Percentiles rank a stretch among this genome's conserved stretches.
Conservation (phyloP, 164 flowering plant genomes). For the Macadamia integrifolia region DNA sequence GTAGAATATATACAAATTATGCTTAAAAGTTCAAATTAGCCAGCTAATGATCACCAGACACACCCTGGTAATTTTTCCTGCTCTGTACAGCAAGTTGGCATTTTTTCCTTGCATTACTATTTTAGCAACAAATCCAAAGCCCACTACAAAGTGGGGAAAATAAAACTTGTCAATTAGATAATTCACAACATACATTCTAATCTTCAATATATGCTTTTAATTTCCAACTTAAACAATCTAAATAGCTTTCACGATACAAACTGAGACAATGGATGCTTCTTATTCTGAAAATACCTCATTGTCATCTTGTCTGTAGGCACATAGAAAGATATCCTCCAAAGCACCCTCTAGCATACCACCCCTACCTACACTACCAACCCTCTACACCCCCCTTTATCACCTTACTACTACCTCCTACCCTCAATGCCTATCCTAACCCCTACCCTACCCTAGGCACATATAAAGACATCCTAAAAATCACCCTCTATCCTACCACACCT, state of each 20-base stretch:
- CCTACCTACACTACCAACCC: too few relatives aligned
- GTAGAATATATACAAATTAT: too few relatives aligned
- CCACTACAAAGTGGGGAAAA: conserved; percentile 47
- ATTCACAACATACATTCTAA: not conserved
- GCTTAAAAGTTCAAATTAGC: not conserved
- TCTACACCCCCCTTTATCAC: too few relatives aligned
- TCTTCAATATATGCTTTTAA: not conserved
- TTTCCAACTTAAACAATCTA: not conserved
- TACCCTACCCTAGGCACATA: too few relatives aligned
- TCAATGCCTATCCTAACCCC: too few relatives aligned
- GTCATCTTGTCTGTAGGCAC: conserved; percentile 56
- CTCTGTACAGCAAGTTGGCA: conserved; percentile 93
- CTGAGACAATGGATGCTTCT: not conserved
- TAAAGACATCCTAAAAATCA: too few relatives aligned
- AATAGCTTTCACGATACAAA: not conserved
- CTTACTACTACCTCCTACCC: too few relatives aligned
- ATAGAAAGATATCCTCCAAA: conserved; percentile 67
- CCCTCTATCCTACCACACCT: too few relatives aligned
- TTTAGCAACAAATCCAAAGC: conserved; percentile 55
- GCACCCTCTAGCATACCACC: not conserved
- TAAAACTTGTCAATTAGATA: conserved; percentile 3
- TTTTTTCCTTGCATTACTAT: conserved; percentile 81
- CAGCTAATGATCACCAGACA: conserved; percentile 47
- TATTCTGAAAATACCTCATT: conserved; percentile 41
- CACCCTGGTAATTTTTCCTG: conserved; percentile 74